phyloP scores from a whole-genome alignment of 2,329 filamentous ascomycete genomes.

The Cladosporium velox region DNA sequence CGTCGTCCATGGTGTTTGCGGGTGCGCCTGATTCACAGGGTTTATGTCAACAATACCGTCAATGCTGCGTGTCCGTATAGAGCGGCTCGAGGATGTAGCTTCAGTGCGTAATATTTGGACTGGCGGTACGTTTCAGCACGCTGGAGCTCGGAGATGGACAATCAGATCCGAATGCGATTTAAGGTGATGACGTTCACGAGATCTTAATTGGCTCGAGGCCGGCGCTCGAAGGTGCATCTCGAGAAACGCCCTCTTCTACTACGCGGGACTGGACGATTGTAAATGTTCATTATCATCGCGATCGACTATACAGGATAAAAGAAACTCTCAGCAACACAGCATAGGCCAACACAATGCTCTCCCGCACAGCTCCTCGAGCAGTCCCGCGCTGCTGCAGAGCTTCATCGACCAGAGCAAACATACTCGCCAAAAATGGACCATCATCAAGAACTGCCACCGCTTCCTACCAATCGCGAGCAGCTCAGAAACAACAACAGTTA shows the following conservation, averaged over 20 bases:
- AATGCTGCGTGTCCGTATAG: constrained; percentile 13
- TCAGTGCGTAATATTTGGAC: background rate
- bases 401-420: constrained; percentile 28
- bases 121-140: background rate
- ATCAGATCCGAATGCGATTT: constrained; percentile 7
- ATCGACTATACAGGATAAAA: background rate
- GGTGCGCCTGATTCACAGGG: constrained; percentile 7
- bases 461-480: constrained; percentile 40
- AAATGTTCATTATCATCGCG: background rate
- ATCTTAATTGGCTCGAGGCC: constrained; percentile 12
- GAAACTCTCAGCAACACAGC: background rate
- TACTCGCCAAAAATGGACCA: constrained; percentile 28
- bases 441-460: constrained; percentile 27
- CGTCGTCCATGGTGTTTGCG: constrained; percentile 60
- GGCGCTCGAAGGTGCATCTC: background rate
- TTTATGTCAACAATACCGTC: background rate
- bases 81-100: background rate
- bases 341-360: constrained; percentile 23
- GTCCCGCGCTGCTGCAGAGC: constrained; percentile 25
- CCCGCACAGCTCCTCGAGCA: constrained; percentile 24
- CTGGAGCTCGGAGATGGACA: constrained; percentile 9
- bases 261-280: background rate
- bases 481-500: constrained; percentile 50
- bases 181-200: constrained; percentile 19
- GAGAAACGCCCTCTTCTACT: background rate